Percentiles rank a stretch among this genome's conserved stretches.
These are phyloP conservation scores for Helotiales sp. DNA, from an alignment of 2,329 filamentous ascomycete genomes.

Conservation along the genomic window DNA sequence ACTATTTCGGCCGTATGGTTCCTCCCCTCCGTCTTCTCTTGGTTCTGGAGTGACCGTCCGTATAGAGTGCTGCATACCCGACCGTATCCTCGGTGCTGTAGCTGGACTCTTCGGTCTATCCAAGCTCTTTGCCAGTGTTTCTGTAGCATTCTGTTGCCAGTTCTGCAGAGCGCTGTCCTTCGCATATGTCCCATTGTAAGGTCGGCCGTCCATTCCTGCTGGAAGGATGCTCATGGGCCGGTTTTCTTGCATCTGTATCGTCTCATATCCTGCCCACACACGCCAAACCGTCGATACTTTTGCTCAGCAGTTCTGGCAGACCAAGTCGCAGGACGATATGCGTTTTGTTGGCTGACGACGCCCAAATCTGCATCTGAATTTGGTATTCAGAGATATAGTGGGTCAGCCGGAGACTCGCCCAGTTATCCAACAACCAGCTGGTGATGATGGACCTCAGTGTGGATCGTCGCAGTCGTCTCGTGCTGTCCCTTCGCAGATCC, in stretches of 20 bases:
- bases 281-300: slow-evolving; percentile 5
- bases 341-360: background rate
- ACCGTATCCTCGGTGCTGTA: slow-evolving; percentile 27
- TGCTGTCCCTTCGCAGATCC: background rate
- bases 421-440: background rate
- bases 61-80: slow-evolving; percentile 47
- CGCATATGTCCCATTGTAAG: slow-evolving; percentile 36
- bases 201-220: slow-evolving; percentile 47
- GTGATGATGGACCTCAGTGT: slow-evolving; percentile 1
- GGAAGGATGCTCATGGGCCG: slow-evolving; percentile 43
- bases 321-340: background rate
- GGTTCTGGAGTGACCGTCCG: slow-evolving; percentile 68
- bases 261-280: slow-evolving; percentile 24
- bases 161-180: slow-evolving; percentile 33
- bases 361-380: slow-evolving; percentile 9
- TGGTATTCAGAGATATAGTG: background rate
- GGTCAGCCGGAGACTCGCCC: slow-evolving; percentile 4
- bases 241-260: slow-evolving; percentile 27
- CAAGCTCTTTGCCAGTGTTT: slow-evolving; percentile 29
- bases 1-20: slow-evolving; percentile 14
- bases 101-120: slow-evolving; percentile 28
- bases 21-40: slow-evolving; percentile 28
- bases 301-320: slow-evolving; percentile 4
- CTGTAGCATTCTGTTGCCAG: slow-evolving; percentile 31
- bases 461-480: background rate